Percentiles rank a stretch among this genome's conserved stretches.
These are phyloP conservation scores for Tardiomyces depauwii DNA, from an alignment of 1,139 yeast genomes.

Conservation along the genomic window DNA sequence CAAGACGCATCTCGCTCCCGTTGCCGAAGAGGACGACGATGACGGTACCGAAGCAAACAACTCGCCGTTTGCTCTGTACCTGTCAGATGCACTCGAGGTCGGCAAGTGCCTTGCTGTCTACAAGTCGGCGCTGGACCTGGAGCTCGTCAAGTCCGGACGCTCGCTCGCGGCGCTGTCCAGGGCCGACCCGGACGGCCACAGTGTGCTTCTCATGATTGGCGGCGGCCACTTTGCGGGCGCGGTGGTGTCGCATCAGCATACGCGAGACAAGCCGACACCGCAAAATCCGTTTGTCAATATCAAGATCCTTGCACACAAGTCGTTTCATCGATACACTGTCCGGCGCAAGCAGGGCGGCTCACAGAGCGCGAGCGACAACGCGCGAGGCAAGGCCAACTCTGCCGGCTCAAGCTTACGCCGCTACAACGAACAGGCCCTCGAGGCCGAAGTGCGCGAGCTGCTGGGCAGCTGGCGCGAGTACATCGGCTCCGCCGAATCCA, in stretches of 20 bases:
- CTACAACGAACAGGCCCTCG: constrained; percentile 76
- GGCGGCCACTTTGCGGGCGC: constrained; percentile 99
- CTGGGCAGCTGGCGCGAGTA: constrained; percentile 45
- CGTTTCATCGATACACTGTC: constrained; percentile 91
- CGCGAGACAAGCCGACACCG: constrained; percentile 34
- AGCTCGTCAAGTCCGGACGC: constrained; percentile 29
- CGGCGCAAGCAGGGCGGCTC: constrained; percentile 98
- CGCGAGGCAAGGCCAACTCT: constrained; percentile 90
- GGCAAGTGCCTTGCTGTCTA: constrained; percentile 54
- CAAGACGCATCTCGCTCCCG: constrained; percentile 7
- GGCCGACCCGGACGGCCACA: constrained; percentile 25
- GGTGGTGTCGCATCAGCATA: constrained; percentile 60
- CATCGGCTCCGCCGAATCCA: constrained; percentile 29
- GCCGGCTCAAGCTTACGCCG: constrained; percentile 91
- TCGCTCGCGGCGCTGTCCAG: constrained; percentile 36
- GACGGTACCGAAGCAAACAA: constrained; percentile 10
- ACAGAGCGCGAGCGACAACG: constrained; percentile 84
- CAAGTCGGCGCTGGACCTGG: constrained; percentile 47
- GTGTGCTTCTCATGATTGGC: constrained; percentile 90
- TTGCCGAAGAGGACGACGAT: constrained; percentile 22
- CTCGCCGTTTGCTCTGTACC: constrained; percentile 48
- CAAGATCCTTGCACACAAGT: constrained; percentile 55
- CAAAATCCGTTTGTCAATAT: constrained; percentile 35
- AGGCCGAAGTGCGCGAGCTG: constrained; percentile 61
- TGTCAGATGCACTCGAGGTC: constrained; percentile 34